A percentile compares a stretch with the other conserved stretches of the same genome.
Evolutionary conservation across 2,329 filamentous ascomycete species (phyloP).

Genomic region (Clarireedia homoeocarpa): DNA sequence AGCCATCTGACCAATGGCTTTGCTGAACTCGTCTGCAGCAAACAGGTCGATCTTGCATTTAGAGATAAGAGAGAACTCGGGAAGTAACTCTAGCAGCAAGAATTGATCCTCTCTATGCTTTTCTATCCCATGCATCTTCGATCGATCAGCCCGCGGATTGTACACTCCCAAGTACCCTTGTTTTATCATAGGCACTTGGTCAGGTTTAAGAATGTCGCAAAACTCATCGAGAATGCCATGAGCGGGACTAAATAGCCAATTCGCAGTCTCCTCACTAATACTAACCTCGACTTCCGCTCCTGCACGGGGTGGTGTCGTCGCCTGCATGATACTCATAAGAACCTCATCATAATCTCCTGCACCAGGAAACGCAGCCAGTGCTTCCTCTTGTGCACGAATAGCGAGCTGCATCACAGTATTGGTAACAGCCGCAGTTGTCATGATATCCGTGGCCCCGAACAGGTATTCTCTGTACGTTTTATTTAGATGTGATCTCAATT

Average conservation of each 20-base stretch:
- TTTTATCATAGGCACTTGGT: neutral
- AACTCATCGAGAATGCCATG: constrained; percentile 5
- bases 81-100: constrained; percentile 5
- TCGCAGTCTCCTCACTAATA: neutral
- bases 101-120: neutral
- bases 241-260: constrained; percentile 2
- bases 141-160: constrained; percentile 1
- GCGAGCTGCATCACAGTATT: constrained; percentile 12
- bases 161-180: constrained; percentile 9
- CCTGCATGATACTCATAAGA: neutral
- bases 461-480: constrained; percentile 7
- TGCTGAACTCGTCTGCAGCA: constrained; percentile 9
- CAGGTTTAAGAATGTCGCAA: neutral
- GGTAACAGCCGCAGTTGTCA: constrained; percentile 9
- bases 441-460: constrained; percentile 3
- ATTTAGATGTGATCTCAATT: constrained; percentile 3
- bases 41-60: neutral
- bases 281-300: neutral
- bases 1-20: constrained; percentile 5
- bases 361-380: neutral
- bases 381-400: constrained; percentile 4
- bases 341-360: neutral
- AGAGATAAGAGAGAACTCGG: constrained; percentile 7
- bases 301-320: neutral
- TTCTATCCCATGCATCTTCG: neutral